phyloP scores from a whole-genome alignment of 345 rosid species.

The Leavenworthia alabamica region DNA sequence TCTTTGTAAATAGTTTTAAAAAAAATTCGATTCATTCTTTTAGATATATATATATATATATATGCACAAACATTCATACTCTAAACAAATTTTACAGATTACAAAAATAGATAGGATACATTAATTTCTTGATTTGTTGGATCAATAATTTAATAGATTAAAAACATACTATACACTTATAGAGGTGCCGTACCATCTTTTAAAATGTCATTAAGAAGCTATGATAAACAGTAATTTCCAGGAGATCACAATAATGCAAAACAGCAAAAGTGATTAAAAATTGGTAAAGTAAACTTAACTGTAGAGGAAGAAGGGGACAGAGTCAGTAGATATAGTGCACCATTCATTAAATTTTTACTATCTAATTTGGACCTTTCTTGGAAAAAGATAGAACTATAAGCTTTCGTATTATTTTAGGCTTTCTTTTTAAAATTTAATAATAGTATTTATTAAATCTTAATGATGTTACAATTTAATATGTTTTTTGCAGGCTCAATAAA shows the following conservation, averaged over 20 bases:
- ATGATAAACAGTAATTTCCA: not conserved
- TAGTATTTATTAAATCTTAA: not conserved
- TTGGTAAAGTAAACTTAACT: not conserved
- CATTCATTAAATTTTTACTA: not conserved
- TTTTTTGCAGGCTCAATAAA: conserved; percentile 25
- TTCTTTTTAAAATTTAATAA: not conserved
- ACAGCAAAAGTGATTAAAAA: not conserved
- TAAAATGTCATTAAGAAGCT: not conserved
- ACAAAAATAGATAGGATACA: not conserved
- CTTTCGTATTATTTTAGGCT: not conserved
- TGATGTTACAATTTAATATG: not conserved
- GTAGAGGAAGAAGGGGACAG: conserved; percentile 18
- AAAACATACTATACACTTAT: no score
- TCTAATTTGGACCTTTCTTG: conserved; percentile 1
- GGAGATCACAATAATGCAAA: conserved; percentile 2
- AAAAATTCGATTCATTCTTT: not conserved
- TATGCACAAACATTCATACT: not conserved
- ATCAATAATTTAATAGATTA: no score
- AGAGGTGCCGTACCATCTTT: not conserved
- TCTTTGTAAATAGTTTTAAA: not conserved
- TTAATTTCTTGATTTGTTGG: not conserved
- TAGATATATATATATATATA: not conserved
- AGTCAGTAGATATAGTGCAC: conserved; percentile 1
- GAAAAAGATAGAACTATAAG: not conserved
- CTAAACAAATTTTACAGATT: not conserved